Conservation (phyloP, 2,329 filamentous ascomycete species). For the Salinomyces thailandicus region DNA sequence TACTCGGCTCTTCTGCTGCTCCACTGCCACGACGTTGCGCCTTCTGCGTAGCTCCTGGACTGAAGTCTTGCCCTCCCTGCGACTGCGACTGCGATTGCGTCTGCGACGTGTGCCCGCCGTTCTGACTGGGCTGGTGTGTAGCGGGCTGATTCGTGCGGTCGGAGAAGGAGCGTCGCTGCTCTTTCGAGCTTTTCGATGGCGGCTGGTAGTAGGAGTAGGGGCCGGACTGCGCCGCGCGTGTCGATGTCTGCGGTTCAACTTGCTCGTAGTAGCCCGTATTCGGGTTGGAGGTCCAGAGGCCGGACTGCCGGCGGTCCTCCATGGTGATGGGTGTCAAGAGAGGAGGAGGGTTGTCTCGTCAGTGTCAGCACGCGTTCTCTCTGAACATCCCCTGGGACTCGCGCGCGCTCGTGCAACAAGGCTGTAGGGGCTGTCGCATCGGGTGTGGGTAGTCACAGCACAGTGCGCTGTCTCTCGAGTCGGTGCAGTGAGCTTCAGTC, state of each 20-base stretch:
- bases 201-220: conserved; percentile 25
- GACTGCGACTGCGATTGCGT: conserved; percentile 10
- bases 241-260: too few species aligned
- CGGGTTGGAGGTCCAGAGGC: conserved; percentile 20
- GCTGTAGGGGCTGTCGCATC: too few species aligned
- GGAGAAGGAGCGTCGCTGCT: conserved; percentile 19
- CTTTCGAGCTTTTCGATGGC: conserved; percentile 10
- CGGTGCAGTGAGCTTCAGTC: too few species aligned
- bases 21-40: background rate
- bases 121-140: conserved; percentile 1
- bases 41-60: conserved; percentile 4
- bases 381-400: too few species aligned
- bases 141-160: conserved; percentile 13
- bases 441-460: too few species aligned
- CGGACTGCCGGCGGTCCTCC: conserved; percentile 23
- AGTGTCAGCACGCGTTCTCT: too few species aligned
- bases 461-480: too few species aligned
- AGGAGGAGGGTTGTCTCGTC: too few species aligned
- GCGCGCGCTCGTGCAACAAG: too few species aligned
- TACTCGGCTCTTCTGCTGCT: conserved; percentile 4
- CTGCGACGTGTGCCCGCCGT: conserved; percentile 5
- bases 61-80: conserved; percentile 9
- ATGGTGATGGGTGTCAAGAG: too few species aligned
- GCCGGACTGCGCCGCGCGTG: conserved; percentile 3
- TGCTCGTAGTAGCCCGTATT: conserved; percentile 17